Base-by-base conservation (phyloP, 2,329 filamentous ascomycete genomes). In the Aspergillus brasiliensis region DNA sequence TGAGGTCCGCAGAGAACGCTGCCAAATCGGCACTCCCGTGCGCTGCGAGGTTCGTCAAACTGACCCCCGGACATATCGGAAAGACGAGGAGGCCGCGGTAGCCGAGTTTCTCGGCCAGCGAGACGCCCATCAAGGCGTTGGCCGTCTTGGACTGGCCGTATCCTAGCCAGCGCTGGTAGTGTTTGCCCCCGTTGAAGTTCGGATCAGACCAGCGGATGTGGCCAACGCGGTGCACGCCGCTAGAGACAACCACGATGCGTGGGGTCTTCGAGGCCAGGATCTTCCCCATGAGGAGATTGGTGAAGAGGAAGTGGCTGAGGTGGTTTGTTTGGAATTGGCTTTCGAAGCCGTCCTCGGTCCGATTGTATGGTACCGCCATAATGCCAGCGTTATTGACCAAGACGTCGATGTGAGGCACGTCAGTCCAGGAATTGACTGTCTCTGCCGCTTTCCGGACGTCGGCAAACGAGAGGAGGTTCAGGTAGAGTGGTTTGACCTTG, bases 151-250 rank as follows among this genome's bases (percentile, higher is more conserved):
- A n/a, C n/a, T n/a, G n/a, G n/a, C n/a, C n/a, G n/a, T n/a, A n/a
- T n/a, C 78, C 37, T 83, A 65, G 63, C 67, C 77, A 79, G 31
- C 66, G 69, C 40, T 73, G 60, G 51, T 74, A 73, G 0, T 60
- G 67, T n/a, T 68, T 64, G 8, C 70, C 71, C 7, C 62, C 59
- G 70, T 73, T 37, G 60, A 82, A 82, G 34, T 81, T 78, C 42
- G 72, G 77, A 65, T 83, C 80, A 11, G 17, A n/a, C 8, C 17
- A 47, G 73, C 71, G 60, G 77, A 82, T 3, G 78, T 70, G n/a
- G 83, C 67, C 68, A 10, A 82, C 52, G 5, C 76, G 72, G 61
- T 83, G 7, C 83, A 69, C 60, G 76, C 81, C 21, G 84, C 75
- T 7, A 84, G 61, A 0, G 78, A 70, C 1, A 55, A 42, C 7